Conservation (phyloP, 2,329 filamentous ascomycete genomes). For the Stromatinia cepivora region DNA sequence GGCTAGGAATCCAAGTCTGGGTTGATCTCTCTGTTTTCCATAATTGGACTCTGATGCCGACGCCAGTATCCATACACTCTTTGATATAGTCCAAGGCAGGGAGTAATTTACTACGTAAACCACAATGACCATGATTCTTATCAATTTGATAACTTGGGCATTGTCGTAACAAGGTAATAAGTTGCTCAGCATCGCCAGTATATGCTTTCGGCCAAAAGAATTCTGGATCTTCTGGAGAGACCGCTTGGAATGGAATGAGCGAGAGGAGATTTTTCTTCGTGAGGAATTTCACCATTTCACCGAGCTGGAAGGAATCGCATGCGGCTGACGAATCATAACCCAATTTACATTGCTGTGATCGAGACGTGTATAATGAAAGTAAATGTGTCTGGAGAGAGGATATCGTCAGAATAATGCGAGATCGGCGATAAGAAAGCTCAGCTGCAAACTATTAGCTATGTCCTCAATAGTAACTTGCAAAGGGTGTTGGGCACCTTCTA, state of each 20-base stretch:
- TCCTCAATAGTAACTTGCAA: neutral
- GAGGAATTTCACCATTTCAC: slow-evolving; percentile 75
- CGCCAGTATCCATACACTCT: slow-evolving; percentile 49
- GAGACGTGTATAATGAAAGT: slow-evolving; percentile 64
- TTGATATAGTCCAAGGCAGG: slow-evolving; percentile 66
- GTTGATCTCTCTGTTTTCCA: slow-evolving; percentile 33
- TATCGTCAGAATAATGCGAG: slow-evolving; percentile 66
- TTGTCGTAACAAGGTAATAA: slow-evolving; percentile 63
- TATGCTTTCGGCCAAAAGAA: slow-evolving; percentile 45
- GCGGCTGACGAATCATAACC: slow-evolving; percentile 72
- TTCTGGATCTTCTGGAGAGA: slow-evolving; percentile 44
- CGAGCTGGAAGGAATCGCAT: slow-evolving; percentile 77
- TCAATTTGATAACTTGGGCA: slow-evolving; percentile 74
- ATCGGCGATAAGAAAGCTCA: slow-evolving; percentile 65
- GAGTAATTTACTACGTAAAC: slow-evolving; percentile 63
- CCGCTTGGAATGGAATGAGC: slow-evolving; percentile 56
- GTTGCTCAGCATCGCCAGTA: slow-evolving; percentile 58
- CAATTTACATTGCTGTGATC: slow-evolving; percentile 67
- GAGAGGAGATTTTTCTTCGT: slow-evolving; percentile 59
- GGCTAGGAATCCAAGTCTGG: slow-evolving; percentile 33
- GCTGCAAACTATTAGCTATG: slow-evolving; percentile 45
- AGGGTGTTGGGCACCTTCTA: slow-evolving; percentile 56
- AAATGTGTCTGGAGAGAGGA: slow-evolving; percentile 71
- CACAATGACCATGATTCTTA: slow-evolving; percentile 71
- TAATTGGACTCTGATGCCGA: slow-evolving; percentile 33